Conservation (phyloP, 306 rosid genomes). For the Styphnolobium japonicum region DNA sequence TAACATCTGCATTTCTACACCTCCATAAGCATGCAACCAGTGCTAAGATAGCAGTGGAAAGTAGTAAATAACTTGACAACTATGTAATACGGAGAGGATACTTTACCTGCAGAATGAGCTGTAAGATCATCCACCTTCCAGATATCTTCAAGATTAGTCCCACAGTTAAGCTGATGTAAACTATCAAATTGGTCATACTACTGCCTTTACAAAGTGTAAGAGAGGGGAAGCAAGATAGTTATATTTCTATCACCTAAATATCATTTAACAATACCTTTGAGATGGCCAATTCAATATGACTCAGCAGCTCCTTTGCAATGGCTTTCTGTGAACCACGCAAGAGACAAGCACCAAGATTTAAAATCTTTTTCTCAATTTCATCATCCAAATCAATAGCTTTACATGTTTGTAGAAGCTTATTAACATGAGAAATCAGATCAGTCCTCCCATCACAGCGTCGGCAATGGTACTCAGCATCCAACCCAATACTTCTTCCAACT, state of each 20-base stretch:
- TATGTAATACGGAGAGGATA: background rate
- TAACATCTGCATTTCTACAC: background rate
- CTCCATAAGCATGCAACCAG: background rate
- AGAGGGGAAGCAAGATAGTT: conserved; percentile 5
- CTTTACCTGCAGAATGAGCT: conserved; percentile 47
- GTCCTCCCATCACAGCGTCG: conserved; percentile 83
- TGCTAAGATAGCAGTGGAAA: background rate
- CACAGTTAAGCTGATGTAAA: conserved; percentile 61
- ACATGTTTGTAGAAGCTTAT: conserved; percentile 47
- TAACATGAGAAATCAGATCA: conserved; percentile 61
- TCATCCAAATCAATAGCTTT: conserved; percentile 48
- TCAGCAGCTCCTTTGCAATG: conserved; percentile 47
- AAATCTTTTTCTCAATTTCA: conserved; percentile 49
- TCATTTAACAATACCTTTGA: conserved; percentile 55
- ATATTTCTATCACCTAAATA: conserved; percentile 3
- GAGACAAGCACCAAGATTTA: conserved; percentile 62
- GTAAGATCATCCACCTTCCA: conserved; percentile 44
- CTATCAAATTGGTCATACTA: conserved; percentile 40
- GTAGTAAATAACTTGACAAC: background rate
- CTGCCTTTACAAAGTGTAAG: conserved; percentile 16
- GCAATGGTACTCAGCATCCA: conserved; percentile 76
- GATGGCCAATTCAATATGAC: conserved; percentile 45
- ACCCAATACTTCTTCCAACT: conserved; percentile 61
- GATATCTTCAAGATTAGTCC: conserved; percentile 49
- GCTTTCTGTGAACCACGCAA: conserved; percentile 65